Evolutionary conservation across 495 filamentous ascomycete species (phyloP).

Genomic region (Penicillium waksmanii): DNA sequence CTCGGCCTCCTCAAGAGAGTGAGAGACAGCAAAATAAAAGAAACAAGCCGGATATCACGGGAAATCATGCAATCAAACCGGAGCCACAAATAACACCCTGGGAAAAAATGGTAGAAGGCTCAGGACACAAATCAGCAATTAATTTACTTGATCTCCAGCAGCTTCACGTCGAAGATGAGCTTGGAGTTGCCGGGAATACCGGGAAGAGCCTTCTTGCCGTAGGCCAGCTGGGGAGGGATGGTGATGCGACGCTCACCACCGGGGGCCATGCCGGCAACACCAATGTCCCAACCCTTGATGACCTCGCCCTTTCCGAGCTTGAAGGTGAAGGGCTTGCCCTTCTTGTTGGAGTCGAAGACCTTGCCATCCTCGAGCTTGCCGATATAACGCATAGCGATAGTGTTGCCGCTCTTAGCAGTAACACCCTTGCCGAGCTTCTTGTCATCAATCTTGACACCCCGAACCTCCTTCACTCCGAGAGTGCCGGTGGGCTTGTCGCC

Average conservation of each 20-base stretch:
- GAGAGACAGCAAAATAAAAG: constrained; percentile 33
- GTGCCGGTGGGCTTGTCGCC: constrained; percentile 58
- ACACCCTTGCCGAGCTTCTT: constrained; percentile 86
- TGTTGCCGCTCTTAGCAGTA: constrained; percentile 81
- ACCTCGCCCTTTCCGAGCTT: constrained; percentile 92
- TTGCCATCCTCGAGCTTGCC: constrained; percentile 92
- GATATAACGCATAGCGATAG: constrained; percentile 92
- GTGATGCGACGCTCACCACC: constrained; percentile 91
- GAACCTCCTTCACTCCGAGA: constrained; percentile 72
- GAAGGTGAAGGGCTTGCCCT: constrained; percentile 94
- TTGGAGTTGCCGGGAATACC: constrained; percentile 90
- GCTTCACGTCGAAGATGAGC: constrained; percentile 91
- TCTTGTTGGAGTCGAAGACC: constrained; percentile 96
- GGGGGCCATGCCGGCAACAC: constrained; percentile 85
- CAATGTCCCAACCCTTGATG: constrained; percentile 98
- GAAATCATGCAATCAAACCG: constrained; percentile 38
- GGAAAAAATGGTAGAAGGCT: constrained; percentile 25
- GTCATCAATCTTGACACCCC: constrained; percentile 92
- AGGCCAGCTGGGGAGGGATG: constrained; percentile 82
- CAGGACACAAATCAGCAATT: constrained; percentile 23
- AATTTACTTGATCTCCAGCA: constrained; percentile 67
- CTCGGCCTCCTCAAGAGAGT: constrained; percentile 41
- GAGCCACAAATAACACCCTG: constrained; percentile 41
- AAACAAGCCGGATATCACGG: constrained; percentile 54
- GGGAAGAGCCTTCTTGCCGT: constrained; percentile 76